A percentile compares a stretch with the other conserved stretches of the same genome.
Evolutionary conservation across 179 eudicot genomes (phyloP).

Genomic region (Carnegiea gigantea): DNA sequence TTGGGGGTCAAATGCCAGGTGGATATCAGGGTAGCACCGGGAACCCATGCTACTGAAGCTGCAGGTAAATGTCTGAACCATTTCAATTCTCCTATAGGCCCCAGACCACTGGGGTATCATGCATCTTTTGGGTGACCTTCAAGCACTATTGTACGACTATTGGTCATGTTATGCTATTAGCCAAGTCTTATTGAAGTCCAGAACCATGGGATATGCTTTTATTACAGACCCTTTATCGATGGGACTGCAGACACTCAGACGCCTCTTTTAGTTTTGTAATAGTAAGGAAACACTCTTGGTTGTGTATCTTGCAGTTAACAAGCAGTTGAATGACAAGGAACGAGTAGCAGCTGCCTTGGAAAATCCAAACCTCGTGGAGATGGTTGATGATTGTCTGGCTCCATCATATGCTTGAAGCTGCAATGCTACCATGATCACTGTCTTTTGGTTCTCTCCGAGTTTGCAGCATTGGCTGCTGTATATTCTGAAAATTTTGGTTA

Average conservation of each 20-base stretch:
- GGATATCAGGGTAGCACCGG: conserved; percentile 95
- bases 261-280: not conserved
- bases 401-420: conserved; percentile 44
- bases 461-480: not conserved
- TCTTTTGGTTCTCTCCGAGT: not conserved
- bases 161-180: not conserved
- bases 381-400: conserved; percentile 82
- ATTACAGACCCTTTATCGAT: not conserved
- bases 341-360: conserved; percentile 94
- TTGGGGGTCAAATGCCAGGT: conserved; percentile 60
- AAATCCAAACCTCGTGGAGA: conserved; percentile 83
- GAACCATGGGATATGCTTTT: not conserved
- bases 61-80: conserved; percentile 49
- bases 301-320: conserved; percentile 55
- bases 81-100: not conserved
- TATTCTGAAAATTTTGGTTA: conserved; percentile 6
- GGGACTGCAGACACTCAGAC: not conserved
- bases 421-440: not conserved
- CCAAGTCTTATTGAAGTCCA: not conserved
- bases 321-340: conserved; percentile 91
- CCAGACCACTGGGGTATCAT: not conserved
- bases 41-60: conserved; percentile 90
- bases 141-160: not conserved
- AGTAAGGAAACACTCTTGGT: not conserved
- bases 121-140: too few species aligned